A percentile compares a stretch with the other conserved stretches of the same genome.
phyloP scores from a whole-genome alignment of 495 filamentous ascomycete genomes.

The Neurospora sublineolata region DNA sequence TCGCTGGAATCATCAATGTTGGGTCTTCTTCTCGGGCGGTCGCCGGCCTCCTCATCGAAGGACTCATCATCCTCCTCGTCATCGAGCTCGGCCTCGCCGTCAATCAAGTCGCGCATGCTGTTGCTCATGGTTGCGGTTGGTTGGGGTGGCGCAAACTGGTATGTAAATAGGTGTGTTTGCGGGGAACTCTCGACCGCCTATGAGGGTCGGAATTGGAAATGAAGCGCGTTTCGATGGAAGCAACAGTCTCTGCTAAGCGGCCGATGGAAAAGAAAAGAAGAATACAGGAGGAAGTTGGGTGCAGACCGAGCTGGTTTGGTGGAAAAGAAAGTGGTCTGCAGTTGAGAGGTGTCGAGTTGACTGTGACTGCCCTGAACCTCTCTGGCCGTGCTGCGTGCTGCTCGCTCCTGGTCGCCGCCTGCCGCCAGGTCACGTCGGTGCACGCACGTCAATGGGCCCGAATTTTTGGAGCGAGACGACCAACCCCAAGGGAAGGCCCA shows the following conservation, averaged over 20 bases:
- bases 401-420: not conserved
- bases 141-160: not conserved
- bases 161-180: not conserved
- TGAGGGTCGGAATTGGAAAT: not conserved
- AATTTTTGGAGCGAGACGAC: slow-evolving; percentile 11
- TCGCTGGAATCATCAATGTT: slow-evolving; percentile 73
- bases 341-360: not conserved
- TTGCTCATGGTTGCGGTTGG: slow-evolving; percentile 47
- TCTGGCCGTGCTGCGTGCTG: not conserved
- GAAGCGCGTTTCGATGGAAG: not conserved
- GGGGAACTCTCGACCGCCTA: not conserved
- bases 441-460: slow-evolving; percentile 1
- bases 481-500: too few species aligned
- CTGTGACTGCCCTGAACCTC: not conserved
- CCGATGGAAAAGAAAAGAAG: not conserved
- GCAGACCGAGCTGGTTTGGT: not conserved
- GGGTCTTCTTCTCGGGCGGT: slow-evolving; percentile 32
- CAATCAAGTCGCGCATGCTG: slow-evolving; percentile 58
- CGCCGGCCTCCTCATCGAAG: slow-evolving; percentile 69
- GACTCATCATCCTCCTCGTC: slow-evolving; percentile 88
- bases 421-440: not conserved
- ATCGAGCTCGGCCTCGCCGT: slow-evolving; percentile 75
- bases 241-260: not conserved
- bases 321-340: not conserved
- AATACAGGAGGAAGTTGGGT: not conserved